Evolutionary conservation across 2,329 filamentous ascomycete species (phyloP), one percentile per base, ranked within the genome.

Genomic region (Arthrobotrys pseudoclavata): DNA sequence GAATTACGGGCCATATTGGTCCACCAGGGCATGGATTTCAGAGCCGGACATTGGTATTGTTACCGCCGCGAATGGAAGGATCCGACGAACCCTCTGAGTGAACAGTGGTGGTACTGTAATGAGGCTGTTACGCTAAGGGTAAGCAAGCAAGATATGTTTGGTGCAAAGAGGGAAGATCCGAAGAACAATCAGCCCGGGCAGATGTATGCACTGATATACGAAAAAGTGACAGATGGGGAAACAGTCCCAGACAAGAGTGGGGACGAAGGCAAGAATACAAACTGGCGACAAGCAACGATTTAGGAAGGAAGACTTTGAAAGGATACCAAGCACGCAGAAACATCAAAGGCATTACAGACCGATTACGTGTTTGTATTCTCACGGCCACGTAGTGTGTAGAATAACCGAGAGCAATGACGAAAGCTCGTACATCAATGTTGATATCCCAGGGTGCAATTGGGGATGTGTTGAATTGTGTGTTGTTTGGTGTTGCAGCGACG

Each of bases 61-160:
- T 69, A 66, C 42, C 60, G 72, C 0, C 72, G 72, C 4, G 72
- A 76, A 31, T 76, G 72, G 72, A 24, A 62, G 18, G 63, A 60
- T n/a, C 22, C 26, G 2, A 29, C 2, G 4, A 61, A 31, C 20
- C 37, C 57, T 5, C 6, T 55, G 6, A n/a, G 50, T 0, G 60
- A 70, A 31, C 64, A 76, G 31, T 76, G 72, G 72, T 76, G 72
- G 72, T 47, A 57, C 22, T 76, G 72, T 18, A 55, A 76, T 20
- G 72, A 76, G 12, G 40, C 12, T 1, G 10, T 6, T 18, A 76
- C 72, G 42, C 10, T 66, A 15, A 66, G 66, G 24, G 42, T 76
- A 1, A 66, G 4, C 6, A 76, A 61, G 26, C 29, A 57, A 10
- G 64, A 69, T 0, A 12, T 76, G 1, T 70, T 76, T 45, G 24